Evolutionary conservation across 2,329 filamentous ascomycete genomes (phyloP).

Genomic region (Nothomitra cinnamomea): DNA sequence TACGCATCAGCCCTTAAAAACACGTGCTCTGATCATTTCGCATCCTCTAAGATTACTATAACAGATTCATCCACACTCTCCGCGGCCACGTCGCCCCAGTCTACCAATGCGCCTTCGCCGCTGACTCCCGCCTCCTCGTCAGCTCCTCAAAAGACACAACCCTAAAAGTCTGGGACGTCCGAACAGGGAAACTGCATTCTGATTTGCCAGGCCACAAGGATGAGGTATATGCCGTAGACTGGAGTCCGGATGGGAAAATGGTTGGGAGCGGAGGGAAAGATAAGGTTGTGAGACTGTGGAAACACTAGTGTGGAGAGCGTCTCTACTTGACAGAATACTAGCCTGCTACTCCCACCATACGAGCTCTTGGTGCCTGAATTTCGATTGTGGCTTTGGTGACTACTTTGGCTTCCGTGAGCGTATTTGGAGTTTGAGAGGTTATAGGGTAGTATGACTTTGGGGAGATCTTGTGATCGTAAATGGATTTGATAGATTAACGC

Average conservation of each 20-base stretch:
- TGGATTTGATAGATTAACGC: too few species aligned
- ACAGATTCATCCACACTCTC: slow-evolving; percentile 68
- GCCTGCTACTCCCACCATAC: too few species aligned
- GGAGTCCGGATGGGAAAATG: slow-evolving; percentile 77
- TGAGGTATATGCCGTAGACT: slow-evolving; percentile 87
- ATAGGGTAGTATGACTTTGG: too few species aligned
- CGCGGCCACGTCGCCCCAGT: slow-evolving; percentile 82
- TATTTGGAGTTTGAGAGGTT: too few species aligned
- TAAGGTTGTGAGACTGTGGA: slow-evolving; percentile 53
- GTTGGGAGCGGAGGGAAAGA: slow-evolving; percentile 90
- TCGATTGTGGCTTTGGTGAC: too few species aligned
- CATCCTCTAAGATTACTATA: background rate
- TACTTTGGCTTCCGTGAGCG: too few species aligned
- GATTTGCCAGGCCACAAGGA: slow-evolving; percentile 85
- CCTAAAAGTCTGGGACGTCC: slow-evolving; percentile 85
- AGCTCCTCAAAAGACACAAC: slow-evolving; percentile 86
- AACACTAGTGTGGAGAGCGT: too few species aligned
- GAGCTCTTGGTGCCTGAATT: too few species aligned
- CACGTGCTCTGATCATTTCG: too few species aligned
- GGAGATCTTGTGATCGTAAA: too few species aligned
- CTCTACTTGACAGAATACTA: too few species aligned
- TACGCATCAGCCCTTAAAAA: too few species aligned
- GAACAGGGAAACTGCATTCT: slow-evolving; percentile 61
- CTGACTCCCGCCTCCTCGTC: slow-evolving; percentile 77
- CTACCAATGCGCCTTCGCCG: slow-evolving; percentile 83